A percentile compares a stretch with the other conserved stretches of the same genome.
These are phyloP conservation scores for Teunomyces funiuensis DNA, from an alignment of 805 yeast genomes.

Conservation along the genomic window DNA sequence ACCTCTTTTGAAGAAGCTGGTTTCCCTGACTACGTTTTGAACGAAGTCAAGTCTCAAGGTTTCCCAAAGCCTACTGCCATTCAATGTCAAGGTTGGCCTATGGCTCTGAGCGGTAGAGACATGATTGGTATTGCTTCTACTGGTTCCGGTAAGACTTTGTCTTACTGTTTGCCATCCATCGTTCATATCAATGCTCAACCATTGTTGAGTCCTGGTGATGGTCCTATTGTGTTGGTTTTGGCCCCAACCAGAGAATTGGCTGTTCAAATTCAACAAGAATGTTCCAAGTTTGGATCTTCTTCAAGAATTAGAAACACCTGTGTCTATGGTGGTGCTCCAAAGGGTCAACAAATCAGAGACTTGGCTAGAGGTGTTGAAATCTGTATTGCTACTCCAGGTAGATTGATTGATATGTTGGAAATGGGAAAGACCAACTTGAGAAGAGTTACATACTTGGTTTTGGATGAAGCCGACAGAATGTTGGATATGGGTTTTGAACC, in stretches of 20 bases:
- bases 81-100: conserved; percentile 99
- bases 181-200: conserved; percentile 99
- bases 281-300: conserved; percentile 88
- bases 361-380: conserved; percentile 94
- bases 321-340: conserved; percentile 99
- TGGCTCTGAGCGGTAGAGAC: conserved; percentile 98
- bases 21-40: conserved; percentile 90
- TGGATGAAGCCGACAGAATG: conserved; percentile 99
- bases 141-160: conserved; percentile 97
- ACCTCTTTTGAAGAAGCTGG: conserved; percentile 95
- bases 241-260: conserved; percentile 99
- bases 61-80: conserved; percentile 93
- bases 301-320: conserved; percentile 95
- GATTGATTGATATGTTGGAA: conserved; percentile 97
- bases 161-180: conserved; percentile 95
- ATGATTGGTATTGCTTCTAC: conserved; percentile 99
- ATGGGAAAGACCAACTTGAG: conserved; percentile 90
- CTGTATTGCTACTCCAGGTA: conserved; percentile 97
- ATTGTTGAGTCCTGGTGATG: conserved; percentile 88
- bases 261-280: conserved; percentile 94
- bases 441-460: conserved; percentile 94
- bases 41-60: conserved; percentile 87
- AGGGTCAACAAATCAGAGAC: conserved; percentile 96
- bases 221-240: conserved; percentile 91
- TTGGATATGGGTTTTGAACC: conserved; percentile 99